These are phyloP conservation scores for Peniophora sp. DNA, from an alignment of 1,284 basidiomycete genomes.

Conservation along the genomic window DNA sequence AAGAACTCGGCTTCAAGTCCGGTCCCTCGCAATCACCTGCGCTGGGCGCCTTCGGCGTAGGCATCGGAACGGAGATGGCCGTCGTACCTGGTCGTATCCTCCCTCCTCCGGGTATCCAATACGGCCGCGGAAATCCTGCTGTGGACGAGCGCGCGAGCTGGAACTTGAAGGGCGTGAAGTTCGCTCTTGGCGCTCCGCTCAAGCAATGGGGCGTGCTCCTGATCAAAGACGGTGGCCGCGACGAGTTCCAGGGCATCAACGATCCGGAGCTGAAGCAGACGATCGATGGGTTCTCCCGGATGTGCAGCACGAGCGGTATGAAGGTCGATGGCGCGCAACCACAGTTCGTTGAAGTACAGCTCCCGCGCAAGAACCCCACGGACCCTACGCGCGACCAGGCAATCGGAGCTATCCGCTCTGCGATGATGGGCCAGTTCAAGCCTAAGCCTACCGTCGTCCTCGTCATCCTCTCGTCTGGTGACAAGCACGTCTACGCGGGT, in stretches of 20 bases:
- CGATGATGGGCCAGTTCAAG: slow-evolving; percentile 17
- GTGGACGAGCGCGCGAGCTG: slow-evolving; percentile 61
- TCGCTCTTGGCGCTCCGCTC: slow-evolving; percentile 44
- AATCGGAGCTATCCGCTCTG: slow-evolving; percentile 26
- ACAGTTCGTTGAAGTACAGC: slow-evolving; percentile 23
- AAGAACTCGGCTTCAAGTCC: slow-evolving; percentile 50
- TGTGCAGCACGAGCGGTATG: slow-evolving; percentile 59
- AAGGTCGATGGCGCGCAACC: slow-evolving; percentile 27
- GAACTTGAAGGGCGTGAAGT: slow-evolving; percentile 60
- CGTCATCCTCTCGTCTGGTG: slow-evolving; percentile 56
- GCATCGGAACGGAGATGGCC: slow-evolving; percentile 57
- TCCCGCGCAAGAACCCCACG: slow-evolving; percentile 35
- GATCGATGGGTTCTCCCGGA: slow-evolving; percentile 40
- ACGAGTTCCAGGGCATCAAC: slow-evolving; percentile 34
- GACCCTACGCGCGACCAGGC: slow-evolving; percentile 44
- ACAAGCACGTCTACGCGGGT: slow-evolving; percentile 62
- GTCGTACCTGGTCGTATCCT: slow-evolving; percentile 68
- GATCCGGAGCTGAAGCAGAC: slow-evolving; percentile 43
- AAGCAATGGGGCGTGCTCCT: slow-evolving; percentile 57
- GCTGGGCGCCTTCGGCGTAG: slow-evolving; percentile 50
- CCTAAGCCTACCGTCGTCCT: slow-evolving; percentile 25
- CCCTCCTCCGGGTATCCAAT: slow-evolving; percentile 48
- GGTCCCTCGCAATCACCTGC: slow-evolving; percentile 26
- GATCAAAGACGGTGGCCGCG: slow-evolving; percentile 46
- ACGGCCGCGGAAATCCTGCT: slow-evolving; percentile 34